These are phyloP conservation scores for Graphiopsis chlorocephala DNA, from an alignment of 2,329 filamentous ascomycete species.

Conservation along the genomic window DNA sequence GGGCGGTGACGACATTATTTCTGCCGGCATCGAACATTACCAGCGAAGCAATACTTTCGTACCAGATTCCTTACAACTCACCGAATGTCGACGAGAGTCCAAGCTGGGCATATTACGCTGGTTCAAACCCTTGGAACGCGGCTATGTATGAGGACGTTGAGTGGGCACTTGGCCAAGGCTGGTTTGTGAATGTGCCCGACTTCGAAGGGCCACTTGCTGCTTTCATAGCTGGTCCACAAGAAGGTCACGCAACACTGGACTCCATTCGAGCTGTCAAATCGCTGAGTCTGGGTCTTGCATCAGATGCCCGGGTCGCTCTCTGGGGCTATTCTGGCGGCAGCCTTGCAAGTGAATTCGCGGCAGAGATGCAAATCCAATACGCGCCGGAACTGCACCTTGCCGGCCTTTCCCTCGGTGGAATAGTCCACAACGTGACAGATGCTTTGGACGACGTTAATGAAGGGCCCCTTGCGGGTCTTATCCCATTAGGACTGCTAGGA, in stretches of 20 bases:
- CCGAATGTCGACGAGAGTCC: slow-evolving; percentile 41
- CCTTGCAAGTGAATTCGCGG: slow-evolving; percentile 52
- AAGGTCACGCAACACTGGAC: slow-evolving; percentile 46
- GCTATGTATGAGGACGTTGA: slow-evolving; percentile 27
- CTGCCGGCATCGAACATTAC: slow-evolving; percentile 2
- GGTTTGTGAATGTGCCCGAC: slow-evolving; percentile 50
- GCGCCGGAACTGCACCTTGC: slow-evolving; percentile 52
- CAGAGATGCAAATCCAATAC: slow-evolving; percentile 52
- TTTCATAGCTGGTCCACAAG: slow-evolving; percentile 42
- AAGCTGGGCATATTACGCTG: slow-evolving; percentile 37
- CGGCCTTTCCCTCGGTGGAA: slow-evolving; percentile 51
- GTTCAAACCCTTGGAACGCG: background rate
- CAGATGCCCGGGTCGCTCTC: slow-evolving; percentile 36
- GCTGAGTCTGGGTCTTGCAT: slow-evolving; percentile 8
- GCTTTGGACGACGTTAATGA: slow-evolving; percentile 38
- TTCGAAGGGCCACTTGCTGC: slow-evolving; percentile 43
- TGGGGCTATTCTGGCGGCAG: slow-evolving; percentile 59
- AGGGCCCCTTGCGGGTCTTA: slow-evolving; percentile 28
- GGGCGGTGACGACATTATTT: slow-evolving; percentile 32
- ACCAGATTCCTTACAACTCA: slow-evolving; percentile 37
- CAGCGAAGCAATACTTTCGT: slow-evolving; percentile 25
- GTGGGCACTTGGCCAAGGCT: slow-evolving; percentile 43
- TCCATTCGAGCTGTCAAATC: slow-evolving; percentile 42
- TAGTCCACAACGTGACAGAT: slow-evolving; percentile 42
- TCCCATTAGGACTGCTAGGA: slow-evolving; percentile 37